Evolutionary conservation across 495 filamentous ascomycete species (phyloP).

Genomic region (Aspergillus taichungensis): DNA sequence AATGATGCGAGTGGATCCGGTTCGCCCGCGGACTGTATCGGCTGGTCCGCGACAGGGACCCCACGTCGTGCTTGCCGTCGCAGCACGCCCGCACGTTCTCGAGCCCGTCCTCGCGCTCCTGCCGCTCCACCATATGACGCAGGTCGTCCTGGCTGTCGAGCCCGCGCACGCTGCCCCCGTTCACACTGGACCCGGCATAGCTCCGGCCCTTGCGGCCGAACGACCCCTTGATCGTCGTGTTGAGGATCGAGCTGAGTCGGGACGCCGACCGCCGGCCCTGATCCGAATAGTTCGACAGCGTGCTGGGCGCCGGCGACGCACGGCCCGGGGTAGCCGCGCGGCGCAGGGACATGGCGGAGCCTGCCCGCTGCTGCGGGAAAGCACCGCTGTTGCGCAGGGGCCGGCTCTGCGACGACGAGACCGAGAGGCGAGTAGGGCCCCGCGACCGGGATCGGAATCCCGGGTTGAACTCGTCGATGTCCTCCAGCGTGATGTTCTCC

Average conservation of each 20-base stretch:
- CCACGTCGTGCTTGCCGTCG: conserved; percentile 66
- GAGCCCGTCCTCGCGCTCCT: conserved; percentile 68
- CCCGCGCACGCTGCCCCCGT: conserved; percentile 56
- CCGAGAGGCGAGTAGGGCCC: conserved; percentile 51
- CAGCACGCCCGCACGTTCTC: conserved; percentile 97
- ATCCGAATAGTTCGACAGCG: conserved; percentile 33
- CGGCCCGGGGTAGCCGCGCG: conserved; percentile 34
- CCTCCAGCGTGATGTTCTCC: conserved; percentile 59
- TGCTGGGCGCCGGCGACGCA: conserved; percentile 35
- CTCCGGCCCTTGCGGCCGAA: conserved; percentile 31
- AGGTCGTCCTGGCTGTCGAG: conserved; percentile 76
- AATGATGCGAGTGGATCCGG: conserved; percentile 33
- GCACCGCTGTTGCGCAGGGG: conserved; percentile 41
- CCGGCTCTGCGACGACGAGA: conserved; percentile 77
- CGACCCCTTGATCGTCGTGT: conserved; percentile 38
- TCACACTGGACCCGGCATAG: conserved; percentile 43
- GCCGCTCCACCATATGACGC: conserved; percentile 60
- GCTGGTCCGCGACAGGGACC: conserved; percentile 39
- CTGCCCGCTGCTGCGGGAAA: conserved; percentile 40
- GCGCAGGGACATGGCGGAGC: conserved; percentile 39
- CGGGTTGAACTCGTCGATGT: conserved; percentile 87
- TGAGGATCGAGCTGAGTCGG: conserved; percentile 35
- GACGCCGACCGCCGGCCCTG: conserved; percentile 33
- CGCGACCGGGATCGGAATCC: conserved; percentile 47
- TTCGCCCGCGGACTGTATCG: conserved; percentile 35